phyloP scores from a whole-genome alignment of 495 filamentous ascomycete species.

The Tuber microsphaerosporum region DNA sequence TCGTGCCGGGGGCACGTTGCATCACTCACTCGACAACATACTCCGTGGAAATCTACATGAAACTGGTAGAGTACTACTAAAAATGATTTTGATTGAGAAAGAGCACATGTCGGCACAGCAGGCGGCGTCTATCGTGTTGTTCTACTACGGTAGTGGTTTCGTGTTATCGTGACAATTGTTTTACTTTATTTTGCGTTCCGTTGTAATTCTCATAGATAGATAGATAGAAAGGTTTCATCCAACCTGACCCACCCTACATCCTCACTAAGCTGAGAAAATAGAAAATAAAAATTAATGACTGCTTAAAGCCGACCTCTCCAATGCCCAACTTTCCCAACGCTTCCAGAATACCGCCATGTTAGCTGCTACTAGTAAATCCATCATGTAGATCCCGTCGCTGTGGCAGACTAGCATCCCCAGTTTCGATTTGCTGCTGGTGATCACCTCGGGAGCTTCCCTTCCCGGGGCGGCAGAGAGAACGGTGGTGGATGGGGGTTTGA shows the following conservation, averaged over 20 bases:
- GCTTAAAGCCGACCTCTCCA: slow-evolving; percentile 33
- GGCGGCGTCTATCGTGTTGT: background rate
- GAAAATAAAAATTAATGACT: background rate
- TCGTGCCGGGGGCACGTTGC: too few species aligned
- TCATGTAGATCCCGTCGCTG: slow-evolving; percentile 88
- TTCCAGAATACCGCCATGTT: slow-evolving; percentile 93
- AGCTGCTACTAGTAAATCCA: slow-evolving; percentile 83
- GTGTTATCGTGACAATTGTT: background rate
- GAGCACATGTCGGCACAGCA: background rate
- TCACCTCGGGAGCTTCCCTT: slow-evolving; percentile 61
- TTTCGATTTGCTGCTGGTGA: slow-evolving; percentile 77
- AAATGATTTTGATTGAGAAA: background rate
- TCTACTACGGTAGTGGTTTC: background rate
- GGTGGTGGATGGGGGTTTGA: slow-evolving; percentile 22
- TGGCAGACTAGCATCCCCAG: slow-evolving; percentile 87
- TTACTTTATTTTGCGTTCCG: background rate
- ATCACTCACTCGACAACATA: too few species aligned
- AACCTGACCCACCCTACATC: background rate
- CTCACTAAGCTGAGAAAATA: background rate
- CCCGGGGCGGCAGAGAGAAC: slow-evolving; percentile 7
- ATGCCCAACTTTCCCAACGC: slow-evolving; percentile 59
- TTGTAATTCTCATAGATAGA: background rate
- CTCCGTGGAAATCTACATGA: too few species aligned
- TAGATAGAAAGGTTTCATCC: background rate
- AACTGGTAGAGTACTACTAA: too few species aligned